These are phyloP conservation scores for Solanum hybrid DNA, from an alignment of 305 asterid species.

Conservation along the genomic window DNA sequence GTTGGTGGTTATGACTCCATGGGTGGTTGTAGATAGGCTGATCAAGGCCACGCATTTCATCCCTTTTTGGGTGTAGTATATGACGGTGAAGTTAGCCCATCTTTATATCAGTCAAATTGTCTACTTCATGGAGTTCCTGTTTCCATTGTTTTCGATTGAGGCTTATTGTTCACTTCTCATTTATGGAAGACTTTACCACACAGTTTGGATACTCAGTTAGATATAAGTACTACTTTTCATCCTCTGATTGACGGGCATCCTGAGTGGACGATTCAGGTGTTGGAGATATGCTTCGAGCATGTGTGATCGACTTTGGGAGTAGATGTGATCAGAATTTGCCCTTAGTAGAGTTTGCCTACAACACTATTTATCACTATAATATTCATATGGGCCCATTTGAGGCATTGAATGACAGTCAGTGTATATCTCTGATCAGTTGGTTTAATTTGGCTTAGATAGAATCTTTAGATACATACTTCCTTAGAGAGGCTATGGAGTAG, in stretches of 20 bases:
- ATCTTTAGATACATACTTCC: background rate
- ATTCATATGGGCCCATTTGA: background rate
- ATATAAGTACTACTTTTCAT: background rate
- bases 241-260: background rate
- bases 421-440: background rate
- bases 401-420: background rate
- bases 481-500: background rate
- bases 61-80: background rate
- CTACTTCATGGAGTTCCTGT: background rate
- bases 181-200: background rate
- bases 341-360: background rate
- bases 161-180: too few relatives aligned
- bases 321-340: background rate
- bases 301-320: background rate
- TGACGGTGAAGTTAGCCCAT: background rate
- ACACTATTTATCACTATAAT: background rate
- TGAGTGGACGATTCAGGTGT: background rate
- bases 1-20: background rate
- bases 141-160: background rate
- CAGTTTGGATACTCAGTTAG: background rate
- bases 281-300: background rate
- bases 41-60: background rate
- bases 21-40: background rate
- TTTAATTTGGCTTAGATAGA: background rate
- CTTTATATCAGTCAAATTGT: background rate